phyloP scores from a whole-genome alignment of 768 basidiomycete genomes.

The Nidularia pulvinata region DNA sequence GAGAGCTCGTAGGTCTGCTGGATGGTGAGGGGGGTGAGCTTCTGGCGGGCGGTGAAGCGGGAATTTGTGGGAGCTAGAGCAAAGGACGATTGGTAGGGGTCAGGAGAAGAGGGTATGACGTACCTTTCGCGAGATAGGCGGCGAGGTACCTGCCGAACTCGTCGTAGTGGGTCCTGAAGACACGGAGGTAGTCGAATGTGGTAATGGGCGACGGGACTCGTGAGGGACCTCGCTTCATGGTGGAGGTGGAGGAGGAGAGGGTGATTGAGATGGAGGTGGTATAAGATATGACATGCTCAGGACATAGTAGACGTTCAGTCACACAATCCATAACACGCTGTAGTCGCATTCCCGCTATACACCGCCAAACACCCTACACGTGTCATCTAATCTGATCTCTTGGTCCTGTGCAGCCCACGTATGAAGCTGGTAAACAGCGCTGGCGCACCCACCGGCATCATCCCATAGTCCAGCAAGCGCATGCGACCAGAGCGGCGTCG shows the following conservation, averaged over 20 bases:
- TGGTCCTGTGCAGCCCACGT: constrained; percentile 68
- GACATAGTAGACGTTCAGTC: too few species aligned
- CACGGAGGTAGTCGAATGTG: neutral
- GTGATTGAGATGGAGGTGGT: neutral
- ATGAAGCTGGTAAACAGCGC: constrained; percentile 57
- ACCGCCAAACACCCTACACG: too few species aligned
- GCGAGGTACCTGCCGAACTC: neutral
- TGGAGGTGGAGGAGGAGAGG: neutral
- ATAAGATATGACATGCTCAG: too few species aligned
- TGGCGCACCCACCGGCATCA: constrained; percentile 55
- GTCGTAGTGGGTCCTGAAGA: neutral
- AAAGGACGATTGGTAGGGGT: neutral
- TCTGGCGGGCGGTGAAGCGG: neutral
- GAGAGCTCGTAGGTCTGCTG: constrained; percentile 80
- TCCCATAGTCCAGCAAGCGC: constrained; percentile 73
- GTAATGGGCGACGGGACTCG: neutral
- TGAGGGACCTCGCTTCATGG: neutral
- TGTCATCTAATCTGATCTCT: too few species aligned
- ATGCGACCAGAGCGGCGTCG: constrained; percentile 91
- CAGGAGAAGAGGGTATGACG: neutral
- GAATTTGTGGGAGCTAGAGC: neutral
- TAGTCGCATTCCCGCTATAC: too few species aligned
- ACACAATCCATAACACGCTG: too few species aligned
- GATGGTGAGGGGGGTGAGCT: constrained; percentile 62
- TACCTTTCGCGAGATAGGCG: neutral